Percentiles rank a stretch among this genome's conserved stretches.
Conservation (phyloP, 768 basidiomycete species). For the Tubosaeta sp. region DNA sequence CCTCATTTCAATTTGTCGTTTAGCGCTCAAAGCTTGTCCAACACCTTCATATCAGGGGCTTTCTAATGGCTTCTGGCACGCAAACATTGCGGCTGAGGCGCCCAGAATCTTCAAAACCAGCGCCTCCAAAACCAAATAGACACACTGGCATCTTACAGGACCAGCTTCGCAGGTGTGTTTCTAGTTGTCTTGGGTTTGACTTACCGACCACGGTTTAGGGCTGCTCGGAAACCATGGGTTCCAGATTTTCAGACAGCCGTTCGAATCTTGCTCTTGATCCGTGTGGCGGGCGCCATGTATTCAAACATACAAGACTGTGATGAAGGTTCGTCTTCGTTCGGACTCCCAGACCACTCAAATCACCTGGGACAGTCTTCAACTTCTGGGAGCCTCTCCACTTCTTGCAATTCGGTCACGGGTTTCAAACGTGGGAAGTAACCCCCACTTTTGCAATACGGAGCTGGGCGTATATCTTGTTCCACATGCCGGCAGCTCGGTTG, state of each 20-base stretch:
- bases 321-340: constrained; percentile 59
- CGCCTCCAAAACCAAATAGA: constrained; percentile 32
- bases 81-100: constrained; percentile 51
- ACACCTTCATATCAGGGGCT: not conserved
- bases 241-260: constrained; percentile 83
- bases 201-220: constrained; percentile 34
- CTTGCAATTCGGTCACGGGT: constrained; percentile 77
- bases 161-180: constrained; percentile 63
- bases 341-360: not conserved
- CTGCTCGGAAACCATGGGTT: constrained; percentile 75
- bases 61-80: constrained; percentile 39
- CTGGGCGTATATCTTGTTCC: constrained; percentile 89
- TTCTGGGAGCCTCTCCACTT: constrained; percentile 99
- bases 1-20: not conserved
- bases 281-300: constrained; percentile 89
- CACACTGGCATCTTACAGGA: constrained; percentile 77
- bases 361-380: constrained; percentile 74
- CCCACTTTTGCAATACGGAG: constrained; percentile 89
- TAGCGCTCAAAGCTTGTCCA: not conserved
- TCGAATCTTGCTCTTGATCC: constrained; percentile 74
- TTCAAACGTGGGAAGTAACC: constrained; percentile 98
- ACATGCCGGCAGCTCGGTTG: constrained; percentile 63
- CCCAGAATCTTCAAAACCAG: constrained; percentile 29
- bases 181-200: not conserved
- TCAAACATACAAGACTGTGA: constrained; percentile 94